These are phyloP conservation scores for Xylaria sp. DNA, from an alignment of 2,329 filamentous ascomycete genomes.

Conservation along the genomic window DNA sequence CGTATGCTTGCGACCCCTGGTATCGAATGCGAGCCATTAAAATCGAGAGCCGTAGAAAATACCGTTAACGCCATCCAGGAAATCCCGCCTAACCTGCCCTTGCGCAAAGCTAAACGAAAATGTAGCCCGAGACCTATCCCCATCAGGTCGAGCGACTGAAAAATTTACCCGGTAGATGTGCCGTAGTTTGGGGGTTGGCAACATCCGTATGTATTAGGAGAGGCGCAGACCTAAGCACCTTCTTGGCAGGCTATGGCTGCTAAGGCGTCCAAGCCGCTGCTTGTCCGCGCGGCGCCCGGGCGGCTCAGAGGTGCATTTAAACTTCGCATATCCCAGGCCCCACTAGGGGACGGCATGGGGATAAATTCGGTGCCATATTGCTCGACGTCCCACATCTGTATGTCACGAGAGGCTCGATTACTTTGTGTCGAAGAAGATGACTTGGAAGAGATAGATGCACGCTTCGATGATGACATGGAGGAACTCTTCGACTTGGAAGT, in stretches of 20 bases:
- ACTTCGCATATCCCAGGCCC: constrained; percentile 60
- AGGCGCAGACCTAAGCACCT: constrained; percentile 42
- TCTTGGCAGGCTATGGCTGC: constrained; percentile 66
- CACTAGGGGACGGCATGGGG: constrained; percentile 52
- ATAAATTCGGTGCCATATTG: constrained; percentile 50
- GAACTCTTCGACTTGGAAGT: constrained; percentile 50
- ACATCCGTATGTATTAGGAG: neutral
- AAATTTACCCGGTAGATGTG: neutral
- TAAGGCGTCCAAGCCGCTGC: constrained; percentile 64
- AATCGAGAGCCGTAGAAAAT: constrained; percentile 32
- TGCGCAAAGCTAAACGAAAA: constrained; percentile 15
- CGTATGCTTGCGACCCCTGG: constrained; percentile 46
- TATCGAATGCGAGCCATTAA: constrained; percentile 43
- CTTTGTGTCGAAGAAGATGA: constrained; percentile 48
- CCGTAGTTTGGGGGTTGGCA: constrained; percentile 6
- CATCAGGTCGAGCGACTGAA: neutral
- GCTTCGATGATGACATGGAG: constrained; percentile 30
- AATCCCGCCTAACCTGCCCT: constrained; percentile 11
- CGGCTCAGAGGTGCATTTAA: constrained; percentile 58
- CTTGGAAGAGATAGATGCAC: constrained; percentile 41
- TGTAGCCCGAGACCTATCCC: constrained; percentile 1
- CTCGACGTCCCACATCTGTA: constrained; percentile 55
- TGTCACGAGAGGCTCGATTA: constrained; percentile 47
- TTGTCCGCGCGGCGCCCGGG: constrained; percentile 56
- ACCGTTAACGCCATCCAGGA: constrained; percentile 41